phyloP scores from a whole-genome alignment of 345 rosid genomes.

The Reutealis trisperma region DNA sequence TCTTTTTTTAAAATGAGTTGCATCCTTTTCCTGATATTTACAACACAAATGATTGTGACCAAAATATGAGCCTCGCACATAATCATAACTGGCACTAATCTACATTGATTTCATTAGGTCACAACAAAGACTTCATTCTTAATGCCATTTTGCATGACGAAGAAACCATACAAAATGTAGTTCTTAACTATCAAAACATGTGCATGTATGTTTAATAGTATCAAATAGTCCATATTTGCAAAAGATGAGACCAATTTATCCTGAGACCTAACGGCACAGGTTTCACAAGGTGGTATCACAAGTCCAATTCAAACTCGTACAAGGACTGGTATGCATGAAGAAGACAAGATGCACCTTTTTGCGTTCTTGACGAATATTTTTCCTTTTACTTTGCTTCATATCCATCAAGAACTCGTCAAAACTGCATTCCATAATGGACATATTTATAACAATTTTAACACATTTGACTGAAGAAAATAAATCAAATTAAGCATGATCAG shows the following conservation, averaged over 20 bases:
- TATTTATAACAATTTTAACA: slow-evolving; percentile 14
- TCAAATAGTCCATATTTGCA: background rate
- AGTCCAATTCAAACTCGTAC: background rate
- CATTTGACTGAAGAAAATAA: background rate
- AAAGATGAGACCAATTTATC: background rate
- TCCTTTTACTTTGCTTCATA: slow-evolving; percentile 89
- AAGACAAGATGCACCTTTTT: slow-evolving; percentile 62
- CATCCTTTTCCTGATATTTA: background rate
- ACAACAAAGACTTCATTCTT: background rate
- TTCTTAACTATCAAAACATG: background rate
- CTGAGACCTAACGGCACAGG: background rate
- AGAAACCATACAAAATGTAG: too few species aligned
- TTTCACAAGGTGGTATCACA: background rate
- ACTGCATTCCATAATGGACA: slow-evolving; percentile 40
- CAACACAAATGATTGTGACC: background rate
- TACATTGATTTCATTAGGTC: background rate
- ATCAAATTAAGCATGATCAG: background rate
- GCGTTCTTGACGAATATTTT: slow-evolving; percentile 89
- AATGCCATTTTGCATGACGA: background rate
- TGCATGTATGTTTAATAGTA: background rate
- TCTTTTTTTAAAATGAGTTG: background rate
- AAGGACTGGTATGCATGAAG: background rate
- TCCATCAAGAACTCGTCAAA: slow-evolving; percentile 98
- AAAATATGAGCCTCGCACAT: background rate
- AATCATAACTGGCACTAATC: background rate